Evolutionary conservation across 768 basidiomycete species (phyloP), one percentile per base, ranked within the genome.

Genomic region (Leucogyrophana mollusca): DNA sequence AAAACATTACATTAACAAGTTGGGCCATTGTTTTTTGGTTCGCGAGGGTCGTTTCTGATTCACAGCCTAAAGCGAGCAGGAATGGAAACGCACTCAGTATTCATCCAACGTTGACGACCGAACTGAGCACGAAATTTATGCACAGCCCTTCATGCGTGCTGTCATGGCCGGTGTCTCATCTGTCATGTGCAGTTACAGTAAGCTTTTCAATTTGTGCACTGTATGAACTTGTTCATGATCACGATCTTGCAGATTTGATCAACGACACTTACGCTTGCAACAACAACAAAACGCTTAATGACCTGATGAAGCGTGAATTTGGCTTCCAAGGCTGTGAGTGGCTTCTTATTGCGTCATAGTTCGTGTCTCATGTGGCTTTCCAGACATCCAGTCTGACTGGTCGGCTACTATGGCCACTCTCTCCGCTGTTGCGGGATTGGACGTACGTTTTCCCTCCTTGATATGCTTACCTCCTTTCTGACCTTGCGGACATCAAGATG

Each of bases 1-100:
- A 9, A 94, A 94, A 64, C 91, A 94, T 63, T 79, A 76, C 41
- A 75, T 91, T 51, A 81, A 83, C 65, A 88, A 88, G 85, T 86
- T 45, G 20, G 8, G n/a, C 16, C 20, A 6, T 37, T 16, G 7
- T 37, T 16, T 21, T 9, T 8, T 7, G 7, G 16, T 16, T 7
- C n/a, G 6, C 7, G 20, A 8, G 35, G 9, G 9, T 37, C n/a
- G 13, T 10, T 11, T 32, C 25, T 52, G n/a, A 3, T 39, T 33
- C 18, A 42, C 13, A 10, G 46, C 14, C 36, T 37, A 4, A 36
- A 69, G 69, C 40, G 71, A 67, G 43, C 72, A 69, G 49, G 72
- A 72, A 43, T 55, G 56, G 41, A 62, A 56, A 49, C 65, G 66
- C 34, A 62, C 56, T 0, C 56, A 54, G n/a, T 53, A 56, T 9